Evolutionary conservation across 352 stramenopile species (phyloP), one percentile per base, ranked within the genome.

Genomic region (Paralagenidium karlingii): DNA sequence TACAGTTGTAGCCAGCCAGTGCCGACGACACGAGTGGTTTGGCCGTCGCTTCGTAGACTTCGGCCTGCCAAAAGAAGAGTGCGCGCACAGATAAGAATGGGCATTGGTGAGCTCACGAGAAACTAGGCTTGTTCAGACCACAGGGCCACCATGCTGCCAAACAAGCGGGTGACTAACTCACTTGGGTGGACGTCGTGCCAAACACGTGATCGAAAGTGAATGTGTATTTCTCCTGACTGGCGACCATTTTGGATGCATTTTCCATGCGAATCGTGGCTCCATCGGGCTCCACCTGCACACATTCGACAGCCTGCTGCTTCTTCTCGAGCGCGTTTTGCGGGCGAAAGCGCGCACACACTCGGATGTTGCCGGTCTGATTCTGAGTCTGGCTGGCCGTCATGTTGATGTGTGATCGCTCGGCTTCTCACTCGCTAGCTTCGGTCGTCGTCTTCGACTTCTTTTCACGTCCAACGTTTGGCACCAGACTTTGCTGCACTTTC

Each of bases 171-270:
- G 13, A 8, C 12, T 3, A 6, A 3, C 25, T 24, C 29, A 34
- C 40, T 51, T 75, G 69, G n/a, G 65, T 68, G 8, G 71, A 69
- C 1, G 38, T 28, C 4, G 53, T 68, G n/a, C 58, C 68, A 34
- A 83, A 80, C 26, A 82, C 64, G 40, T 70, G 59, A 44, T 86
- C 71, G 29, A 86, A 86, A 15, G 68, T 82, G 56, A 82, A 85
- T n/a, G 59, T 68, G 46, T 70, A 60, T 34, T 55, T 47, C 16
- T 73, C 54, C 21, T 40, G 40, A 8, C 26, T 24, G 3, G 20
- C 16, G n/a, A 32, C 36, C 27, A 55, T 44, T 38, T 43, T 20
- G 38, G 45, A 45, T 46, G 55, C 47, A 34, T 36, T 53, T 38
- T 49, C 47, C 15, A 82, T 53, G 40, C 52, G 63, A 22, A 60